Evolutionary conservation across 1,284 basidiomycete species (phyloP).

Genomic region (Tilletia horrida): DNA sequence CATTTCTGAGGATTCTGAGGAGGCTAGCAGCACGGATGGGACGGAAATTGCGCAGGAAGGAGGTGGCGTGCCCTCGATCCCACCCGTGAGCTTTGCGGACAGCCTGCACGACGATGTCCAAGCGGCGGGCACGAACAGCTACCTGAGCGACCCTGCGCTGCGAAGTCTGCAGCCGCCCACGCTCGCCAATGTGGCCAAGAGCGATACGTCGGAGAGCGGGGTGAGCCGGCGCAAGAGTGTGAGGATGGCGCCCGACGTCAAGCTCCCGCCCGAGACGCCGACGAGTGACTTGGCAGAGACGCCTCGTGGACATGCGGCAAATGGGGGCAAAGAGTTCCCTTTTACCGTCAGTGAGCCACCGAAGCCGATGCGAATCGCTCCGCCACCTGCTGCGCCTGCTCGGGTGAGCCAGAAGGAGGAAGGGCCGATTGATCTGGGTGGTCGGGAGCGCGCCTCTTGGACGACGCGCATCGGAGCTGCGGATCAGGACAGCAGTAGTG

Average conservation of each 20-base stretch:
- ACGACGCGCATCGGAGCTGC: slow-evolving; percentile 41
- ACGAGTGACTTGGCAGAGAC: slow-evolving; percentile 14
- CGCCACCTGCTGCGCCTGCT: slow-evolving; percentile 26
- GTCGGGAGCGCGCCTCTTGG: slow-evolving; percentile 40
- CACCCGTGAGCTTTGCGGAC: not conserved
- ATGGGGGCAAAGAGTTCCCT: slow-evolving; percentile 29
- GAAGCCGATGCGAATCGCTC: slow-evolving; percentile 19
- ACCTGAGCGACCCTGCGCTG: not conserved
- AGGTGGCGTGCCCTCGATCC: not conserved
- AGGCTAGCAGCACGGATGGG: slow-evolving; percentile 17
- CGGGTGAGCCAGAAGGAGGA: slow-evolving; percentile 30
- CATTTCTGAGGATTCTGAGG: not conserved
- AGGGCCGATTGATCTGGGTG: slow-evolving; percentile 28
- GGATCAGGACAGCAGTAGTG: slow-evolving; percentile 35
- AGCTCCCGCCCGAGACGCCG: slow-evolving; percentile 46
- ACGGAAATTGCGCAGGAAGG: not conserved
- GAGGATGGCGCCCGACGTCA: slow-evolving; percentile 48
- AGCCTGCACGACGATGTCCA: not conserved
- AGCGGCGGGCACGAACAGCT: not conserved
- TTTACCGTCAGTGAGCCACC: not conserved
- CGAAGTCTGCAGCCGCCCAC: not conserved
- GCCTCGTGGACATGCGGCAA: slow-evolving; percentile 20
- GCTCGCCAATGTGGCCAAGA: slow-evolving; percentile 18
- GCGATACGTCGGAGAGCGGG: slow-evolving; percentile 30
- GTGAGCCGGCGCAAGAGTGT: slow-evolving; percentile 45